Evolutionary conservation across 176 grass and related monocot species (phyloP), one percentile per base, ranked within the genome.

Genomic region (Zoysia pacifica): DNA sequence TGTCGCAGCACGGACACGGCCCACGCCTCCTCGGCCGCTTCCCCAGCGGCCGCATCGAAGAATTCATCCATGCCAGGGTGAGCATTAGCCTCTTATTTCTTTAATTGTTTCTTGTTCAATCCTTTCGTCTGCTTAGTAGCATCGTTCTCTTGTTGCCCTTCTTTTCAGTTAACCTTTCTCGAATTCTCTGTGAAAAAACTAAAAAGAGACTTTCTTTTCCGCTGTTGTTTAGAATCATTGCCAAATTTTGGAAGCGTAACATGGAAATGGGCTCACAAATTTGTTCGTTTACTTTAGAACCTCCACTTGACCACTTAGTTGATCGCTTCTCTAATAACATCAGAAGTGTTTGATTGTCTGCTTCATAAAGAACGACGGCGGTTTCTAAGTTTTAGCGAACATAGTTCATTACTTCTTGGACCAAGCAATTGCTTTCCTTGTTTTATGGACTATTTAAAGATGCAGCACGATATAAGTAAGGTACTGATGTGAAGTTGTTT

Each of bases 11-110:
- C 67, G 92, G 96, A 48, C 96, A 98, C 72, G 96, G 96, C 1
- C 96, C 96, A 19, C 84, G 90, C 62, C 96, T 99, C 39, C 90
- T 99, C 41, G 92, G 82, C 71, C 83, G 92, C 7, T 99, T 99
- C 81, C 86, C 72, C 61, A 99, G 84, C 85, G 96, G 96, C 59
- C 96, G 96, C 60, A 79, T 99, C 72, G 92, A 99, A 86, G 96
- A 99, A 86, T 99, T 99, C 83, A 91, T 99, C 85, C 96, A 99
- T 73, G 92, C 96, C 53, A 86, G 90, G 89, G 95, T 97, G 82
- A n/a, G 0, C 10, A 68, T 36, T 61, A 6, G 6, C 36, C 42
- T 58, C 71, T 75, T 9, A 5, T 67, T 16, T 49, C 4, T 12
- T 67, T 75, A 46, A 45, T 41, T 72, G 13, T 46, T 48, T 64